Evolutionary conservation across 257 asterid genomes (phyloP), one percentile per base, ranked within the genome.

Genomic region (Rhazya stricta): DNA sequence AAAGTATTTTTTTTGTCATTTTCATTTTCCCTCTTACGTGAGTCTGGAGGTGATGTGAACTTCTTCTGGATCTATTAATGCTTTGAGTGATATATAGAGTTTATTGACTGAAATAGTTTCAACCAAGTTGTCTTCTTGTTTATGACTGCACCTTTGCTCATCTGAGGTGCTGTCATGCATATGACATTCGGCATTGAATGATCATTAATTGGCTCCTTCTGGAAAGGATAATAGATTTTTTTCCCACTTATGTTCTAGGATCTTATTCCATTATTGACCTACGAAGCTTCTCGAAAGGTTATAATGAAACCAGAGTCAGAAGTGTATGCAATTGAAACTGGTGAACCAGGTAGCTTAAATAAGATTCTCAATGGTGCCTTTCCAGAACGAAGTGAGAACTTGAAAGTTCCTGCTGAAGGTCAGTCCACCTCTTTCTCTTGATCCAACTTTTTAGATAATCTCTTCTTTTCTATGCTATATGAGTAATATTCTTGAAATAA

Each of bases 291-390:
- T n/a, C 9, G 32, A 66, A 32, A 66, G 50, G 71, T 37, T 66
- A 37, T 82, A 76, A 94, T 91, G 98, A 88, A 90, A 83, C 80
- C 83, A 74, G 86, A 82, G 77, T 79, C 87, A 34, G 88, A 84
- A 72, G 81, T 67, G 50, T 77, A 51, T 67, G 83, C 53, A 45
- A 79, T 77, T 78, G 92, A 81, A 85, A 85, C 82, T 50, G 85
- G 81, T 36, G 89, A 83, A 34, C 74, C 77, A 23, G 79, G 78
- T 79, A 80, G 87, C 74, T 67, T 85, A 50, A 74, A 73, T 77
- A 91, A 80, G 77, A 83, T 74, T 76, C 79, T 74, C 57, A 84
- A 85, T 79, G 87, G 87, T 21, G 79, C 82, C 71, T 79, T 86
- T 79, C 84, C 88, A 68, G 93, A 90, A 70, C 78, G 74, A 79